These are phyloP conservation scores for Tricholoma sp. DNA, from an alignment of 768 basidiomycete genomes.

Conservation along the genomic window DNA sequence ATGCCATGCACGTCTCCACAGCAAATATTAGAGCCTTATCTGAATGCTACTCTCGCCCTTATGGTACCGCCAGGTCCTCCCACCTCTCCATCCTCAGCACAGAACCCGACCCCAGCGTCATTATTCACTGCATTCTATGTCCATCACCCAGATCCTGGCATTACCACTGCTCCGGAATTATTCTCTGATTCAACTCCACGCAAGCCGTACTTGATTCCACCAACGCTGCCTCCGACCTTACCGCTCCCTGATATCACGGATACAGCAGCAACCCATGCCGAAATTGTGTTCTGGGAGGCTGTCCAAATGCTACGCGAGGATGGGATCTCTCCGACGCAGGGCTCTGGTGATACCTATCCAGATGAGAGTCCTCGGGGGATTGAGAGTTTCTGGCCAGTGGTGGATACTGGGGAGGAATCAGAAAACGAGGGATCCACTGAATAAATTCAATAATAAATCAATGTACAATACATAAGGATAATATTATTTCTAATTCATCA, in stretches of 20 bases:
- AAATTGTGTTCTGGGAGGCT: constrained; percentile 50
- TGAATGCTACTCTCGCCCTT: constrained; percentile 41
- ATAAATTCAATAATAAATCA: too few relatives aligned
- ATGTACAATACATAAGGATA: too few relatives aligned
- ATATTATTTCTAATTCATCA: too few relatives aligned
- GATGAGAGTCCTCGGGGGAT: neutral
- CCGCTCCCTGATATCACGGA: constrained; percentile 53
- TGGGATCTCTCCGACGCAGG: neutral
- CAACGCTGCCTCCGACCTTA: constrained; percentile 25
- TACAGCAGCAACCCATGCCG: constrained; percentile 49
- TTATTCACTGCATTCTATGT: constrained; percentile 55
- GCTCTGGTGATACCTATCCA: neutral
- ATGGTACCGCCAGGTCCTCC: neutral
- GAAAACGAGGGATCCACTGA: constrained; percentile 7
- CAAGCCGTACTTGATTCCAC: constrained; percentile 14
- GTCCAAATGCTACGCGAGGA: constrained; percentile 21
- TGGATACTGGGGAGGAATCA: constrained; percentile 10
- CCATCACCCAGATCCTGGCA: constrained; percentile 28
- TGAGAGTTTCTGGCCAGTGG: constrained; percentile 15
- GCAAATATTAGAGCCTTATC: constrained; percentile 50
- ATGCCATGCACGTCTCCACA: constrained; percentile 25
- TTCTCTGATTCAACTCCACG: constrained; percentile 1
- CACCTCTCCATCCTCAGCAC: constrained; percentile 1
- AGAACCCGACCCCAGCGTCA: constrained; percentile 24
- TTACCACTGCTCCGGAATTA: constrained; percentile 2